phyloP scores from a whole-genome alignment of 106 monocot species.

The Allium fistulosum region DNA sequence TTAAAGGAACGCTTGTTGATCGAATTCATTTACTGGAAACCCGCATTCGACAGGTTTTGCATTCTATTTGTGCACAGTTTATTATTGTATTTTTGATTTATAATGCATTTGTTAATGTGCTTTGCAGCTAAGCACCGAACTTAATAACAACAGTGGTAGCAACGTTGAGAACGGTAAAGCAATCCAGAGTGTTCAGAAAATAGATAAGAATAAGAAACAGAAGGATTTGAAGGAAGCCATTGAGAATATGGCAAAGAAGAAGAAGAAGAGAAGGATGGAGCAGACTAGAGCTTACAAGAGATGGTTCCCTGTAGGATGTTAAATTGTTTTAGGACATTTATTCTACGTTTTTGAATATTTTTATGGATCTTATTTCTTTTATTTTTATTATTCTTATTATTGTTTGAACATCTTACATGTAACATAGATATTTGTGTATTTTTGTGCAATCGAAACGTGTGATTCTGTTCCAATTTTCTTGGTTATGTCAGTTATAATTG shows the following conservation, averaged over 20 bases:
- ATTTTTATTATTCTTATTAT: background rate
- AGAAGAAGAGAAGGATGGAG: constrained; percentile 19
- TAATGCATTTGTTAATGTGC: background rate
- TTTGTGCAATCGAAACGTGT: background rate
- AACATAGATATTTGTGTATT: background rate
- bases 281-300: constrained; percentile 8
- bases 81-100: background rate
- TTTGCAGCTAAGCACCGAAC: constrained; percentile 16
- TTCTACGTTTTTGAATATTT: background rate
- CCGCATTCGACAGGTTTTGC: constrained; percentile 42
- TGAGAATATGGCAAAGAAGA: constrained; percentile 4
- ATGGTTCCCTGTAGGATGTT: constrained; percentile 24
- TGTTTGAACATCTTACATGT: background rate
- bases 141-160: constrained; percentile 6
- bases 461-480: no score
- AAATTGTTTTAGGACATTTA: background rate
- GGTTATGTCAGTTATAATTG: no score
- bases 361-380: background rate
- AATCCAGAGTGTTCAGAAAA: background rate
- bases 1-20: constrained; percentile 45
- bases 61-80: background rate
- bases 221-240: constrained; percentile 10
- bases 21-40: constrained; percentile 56
- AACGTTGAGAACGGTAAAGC: background rate
- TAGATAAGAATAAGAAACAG: constrained; percentile 6